Evolutionary conservation across 2,329 filamentous ascomycete genomes (phyloP), one percentile per base, ranked within the genome.

Genomic region (Eurotiales sp.): DNA sequence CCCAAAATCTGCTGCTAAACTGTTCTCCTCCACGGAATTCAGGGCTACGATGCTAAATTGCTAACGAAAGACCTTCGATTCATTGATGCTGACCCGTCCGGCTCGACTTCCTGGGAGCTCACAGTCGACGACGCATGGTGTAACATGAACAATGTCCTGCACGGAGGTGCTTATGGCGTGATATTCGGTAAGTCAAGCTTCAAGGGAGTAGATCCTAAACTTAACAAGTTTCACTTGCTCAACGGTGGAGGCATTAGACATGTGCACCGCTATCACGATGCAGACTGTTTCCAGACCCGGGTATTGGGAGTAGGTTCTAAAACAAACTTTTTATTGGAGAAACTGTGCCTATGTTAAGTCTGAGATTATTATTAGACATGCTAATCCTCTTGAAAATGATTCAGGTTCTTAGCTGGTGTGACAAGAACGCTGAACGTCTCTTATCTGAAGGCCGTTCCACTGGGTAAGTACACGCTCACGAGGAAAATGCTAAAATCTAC

Each of bases 91-190:
- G 50, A 54, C 27, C 58, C 61, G 15, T 40, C 50, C 7, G 61
- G 59, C n/a, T 55, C 52, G 1, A 56, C 56, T n/a, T 36, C 44
- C 10, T 63, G 61, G 61, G 59, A 61, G 46, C 46, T 64, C 15
- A 50, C 55, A 10, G 51, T 61, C 4, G 58, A 57, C 14, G 56
- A 59, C 30, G 53, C 50, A 45, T 63, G 59, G 55, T 54, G 53
- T 15, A 64, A 64, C 55, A 46, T 60, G 41, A 63, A 63, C 49
- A 56, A 59, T 14, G 61, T 64, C 12, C 58, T 63, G 54, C 61
- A 63, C 55, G 61, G 61, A 41, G 86, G 87, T 0, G 75, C 76
- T 0, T 87, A 90, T 59, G 77, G 87, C 53, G 70, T 92, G 46
- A 80, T 92, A 75, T 92, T 92, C 70, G 88, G 77, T 79, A 58